Evolutionary conservation across 768 basidiomycete species (phyloP), one percentile per base, ranked within the genome.

Genomic region (Tricholoma bakamatsutake): DNA sequence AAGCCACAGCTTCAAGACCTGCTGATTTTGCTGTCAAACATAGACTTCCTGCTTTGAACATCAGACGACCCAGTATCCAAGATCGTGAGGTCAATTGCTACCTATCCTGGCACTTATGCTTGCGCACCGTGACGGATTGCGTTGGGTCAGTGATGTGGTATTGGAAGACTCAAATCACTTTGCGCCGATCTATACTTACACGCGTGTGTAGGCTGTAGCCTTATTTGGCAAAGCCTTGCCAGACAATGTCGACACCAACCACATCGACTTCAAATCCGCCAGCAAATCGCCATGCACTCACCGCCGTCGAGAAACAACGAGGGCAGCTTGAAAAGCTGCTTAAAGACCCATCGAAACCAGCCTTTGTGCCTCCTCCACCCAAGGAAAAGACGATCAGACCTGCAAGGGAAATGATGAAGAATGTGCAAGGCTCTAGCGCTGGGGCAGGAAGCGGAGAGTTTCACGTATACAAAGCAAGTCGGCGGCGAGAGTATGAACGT

Each of bases 371-470:
- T 1, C 64, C 80, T n/a, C 77, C 89, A 1, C 87, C 88, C 5
- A 89, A 90, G 69, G 88, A 90, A 59, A 94, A 91, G 75, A 78
- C 77, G 0, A 76, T 98, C 30, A 77, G 93, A 17, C 77, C 94
- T 1, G 78, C 95, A 8, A 79, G 91, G 49, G 97, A 93, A 69
- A 93, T 93, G 91, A 98, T 99, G 91, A 98, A 97, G 80, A 98
- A 98, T 63, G 96, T 99, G 6, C 95, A 98, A 70, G 97, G 97
- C 0, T 95, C 92, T 13, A 93, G 91, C 69, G 94, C 97, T 6
- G 97, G 96, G 45, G 97, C 97, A 15, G 97, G 97, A 50, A 93
- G 90, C 55, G 96, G 96, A 42, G 95, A 96, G 71, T 98, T 98
- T 66, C 97, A 99, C 67, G 97, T 99, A 0, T 99, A 98, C 76